A percentile compares a stretch with the other conserved stretches of the same genome.
Conservation (phyloP, 805 yeast species). For the Grigorovia transvaalensis region DNA sequence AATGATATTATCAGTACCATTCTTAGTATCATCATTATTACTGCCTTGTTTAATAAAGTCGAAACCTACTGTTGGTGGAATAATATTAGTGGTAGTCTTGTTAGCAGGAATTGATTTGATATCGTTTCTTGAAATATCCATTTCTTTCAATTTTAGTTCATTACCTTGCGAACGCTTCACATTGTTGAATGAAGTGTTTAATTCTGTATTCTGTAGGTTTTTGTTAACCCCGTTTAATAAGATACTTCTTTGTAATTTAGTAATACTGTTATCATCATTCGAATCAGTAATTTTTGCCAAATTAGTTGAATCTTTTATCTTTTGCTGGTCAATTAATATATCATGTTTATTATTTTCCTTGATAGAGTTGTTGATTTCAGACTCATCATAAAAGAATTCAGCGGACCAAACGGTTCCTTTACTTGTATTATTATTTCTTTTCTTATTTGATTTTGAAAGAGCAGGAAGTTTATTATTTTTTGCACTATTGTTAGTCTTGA, state of each 20-base stretch:
- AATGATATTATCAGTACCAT: not conserved
- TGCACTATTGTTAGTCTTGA: not conserved
- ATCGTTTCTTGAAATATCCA: not conserved
- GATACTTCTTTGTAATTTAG: slow-evolving; percentile 7
- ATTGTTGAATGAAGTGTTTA: too few relatives aligned
- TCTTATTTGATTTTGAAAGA: not conserved
- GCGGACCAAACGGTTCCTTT: slow-evolving; percentile 19
- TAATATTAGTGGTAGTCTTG: slow-evolving; percentile 4
- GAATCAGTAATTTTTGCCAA: not conserved
- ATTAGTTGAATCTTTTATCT: not conserved
- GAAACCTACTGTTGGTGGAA: slow-evolving; percentile 24
- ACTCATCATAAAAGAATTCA: slow-evolving; percentile 22
- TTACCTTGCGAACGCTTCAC: too few relatives aligned
- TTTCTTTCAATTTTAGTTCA: too few relatives aligned
- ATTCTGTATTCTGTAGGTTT: not conserved
- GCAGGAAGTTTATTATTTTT: not conserved
- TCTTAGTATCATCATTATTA: slow-evolving; percentile 8
- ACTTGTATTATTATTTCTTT: slow-evolving; percentile 5
- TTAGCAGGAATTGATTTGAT: not conserved
- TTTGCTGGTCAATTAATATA: not conserved
- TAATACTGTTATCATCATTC: not conserved
- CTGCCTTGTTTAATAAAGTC: slow-evolving; percentile 21
- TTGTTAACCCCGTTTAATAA: slow-evolving; percentile 8
- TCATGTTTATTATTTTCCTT: not conserved
- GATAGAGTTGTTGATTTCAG: slow-evolving; percentile 7